Base-by-base conservation (phyloP, 305 asterid genomes). In the Petunia hybrid region DNA sequence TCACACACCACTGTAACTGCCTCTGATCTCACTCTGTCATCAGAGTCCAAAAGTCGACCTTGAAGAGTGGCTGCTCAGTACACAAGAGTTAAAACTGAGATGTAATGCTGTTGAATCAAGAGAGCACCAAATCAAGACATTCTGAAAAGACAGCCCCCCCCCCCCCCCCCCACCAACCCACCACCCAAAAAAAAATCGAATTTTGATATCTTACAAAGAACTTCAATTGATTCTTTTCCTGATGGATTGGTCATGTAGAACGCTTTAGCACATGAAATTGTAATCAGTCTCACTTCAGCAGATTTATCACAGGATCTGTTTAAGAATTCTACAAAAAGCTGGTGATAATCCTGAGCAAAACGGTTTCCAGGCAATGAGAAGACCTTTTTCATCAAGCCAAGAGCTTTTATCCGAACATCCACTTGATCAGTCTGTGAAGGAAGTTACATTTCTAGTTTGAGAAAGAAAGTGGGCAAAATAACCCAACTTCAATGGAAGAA, bases 321-420 rank as follows among this genome's bases (percentile, higher is more conserved):
- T 83, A 95, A 80, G 80, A 93, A 87, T 86, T 95, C 98, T 31
- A 82, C 65, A 71, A 89, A 89, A 74, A 93, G 85, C 60, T 82
- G 85, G 46, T 86, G 94, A 86, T 93, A 92, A 84, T 91, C 91
- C 82, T 79, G 87, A 63, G 89, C 90, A 56, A 92, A 39, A 59
- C 85, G 83, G 70, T 86, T 91, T 73, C 97, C 97, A 75, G 90
- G 95, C 88, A 89, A 76, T 70, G 88, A 79, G 76, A 93, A 83
- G 76, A 93, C 90, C 84, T 89, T 90, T 83, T 86, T 88, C 41
- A 93, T 81, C 85, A 93, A 83, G 76, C 90, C 89, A 38, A 95
- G 90, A 88, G 91, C 98, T 88, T 91, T 95, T 82, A 95, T 92
- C 75, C 99, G 94, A 78, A 89, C 97, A 92, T 95, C 99, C 83